These are phyloP conservation scores for Adansonia madagascariensis DNA, from an alignment of 441 rosid genomes.

Conservation along the genomic window DNA sequence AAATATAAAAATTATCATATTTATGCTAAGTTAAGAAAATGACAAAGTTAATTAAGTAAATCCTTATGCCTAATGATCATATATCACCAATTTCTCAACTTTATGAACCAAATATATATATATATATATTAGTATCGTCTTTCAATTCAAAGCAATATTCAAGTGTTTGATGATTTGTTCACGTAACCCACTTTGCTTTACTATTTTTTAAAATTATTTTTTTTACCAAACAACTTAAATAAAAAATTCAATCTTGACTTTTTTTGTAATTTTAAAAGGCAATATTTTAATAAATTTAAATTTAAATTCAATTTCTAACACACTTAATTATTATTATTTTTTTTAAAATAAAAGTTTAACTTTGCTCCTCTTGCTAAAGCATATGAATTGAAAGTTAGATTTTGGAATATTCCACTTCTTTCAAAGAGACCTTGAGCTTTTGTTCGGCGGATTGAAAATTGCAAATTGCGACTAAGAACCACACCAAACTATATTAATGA, in stretches of 20 bases:
- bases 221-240: not conserved
- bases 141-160: conserved; percentile 1
- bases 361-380: not conserved
- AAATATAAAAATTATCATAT: too few species aligned
- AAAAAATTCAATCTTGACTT: not conserved
- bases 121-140: not conserved
- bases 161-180: conserved; percentile 17
- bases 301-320: too few species aligned
- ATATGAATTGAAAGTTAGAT: not conserved
- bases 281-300: too few species aligned
- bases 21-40: too few species aligned
- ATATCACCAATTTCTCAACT: too few species aligned
- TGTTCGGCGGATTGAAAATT: not conserved
- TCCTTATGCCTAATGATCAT: too few species aligned
- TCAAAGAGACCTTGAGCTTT: not conserved
- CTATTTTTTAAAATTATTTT: not conserved
- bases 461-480: not conserved
- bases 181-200: not conserved
- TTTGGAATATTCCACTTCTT: not conserved
- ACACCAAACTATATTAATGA: not conserved
- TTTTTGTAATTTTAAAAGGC: too few species aligned
- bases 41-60: too few species aligned
- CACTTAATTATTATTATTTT: too few species aligned
- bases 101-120: too few species aligned
- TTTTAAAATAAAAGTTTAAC: not conserved